Evolutionary conservation across 2,329 filamentous ascomycete species (phyloP).

Genomic region (Talaromyces sp.): DNA sequence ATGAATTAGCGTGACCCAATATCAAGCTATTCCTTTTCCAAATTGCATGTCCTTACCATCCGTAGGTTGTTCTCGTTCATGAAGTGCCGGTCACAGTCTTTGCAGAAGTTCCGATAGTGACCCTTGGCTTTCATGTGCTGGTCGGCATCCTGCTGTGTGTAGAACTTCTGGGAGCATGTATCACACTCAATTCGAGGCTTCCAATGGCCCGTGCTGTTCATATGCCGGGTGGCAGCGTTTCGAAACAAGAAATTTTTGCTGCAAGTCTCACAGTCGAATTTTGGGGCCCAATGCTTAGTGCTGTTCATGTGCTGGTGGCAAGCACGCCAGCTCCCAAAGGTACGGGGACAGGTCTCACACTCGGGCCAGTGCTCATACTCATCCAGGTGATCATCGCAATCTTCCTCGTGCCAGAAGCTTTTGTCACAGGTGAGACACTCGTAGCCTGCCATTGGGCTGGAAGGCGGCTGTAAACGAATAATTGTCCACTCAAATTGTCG

Average conservation of each 20-base stretch:
- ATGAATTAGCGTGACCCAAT: not conserved
- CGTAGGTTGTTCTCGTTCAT: constrained; percentile 25
- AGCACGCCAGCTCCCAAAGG: constrained; percentile 11
- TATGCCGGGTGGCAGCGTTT: constrained; percentile 23
- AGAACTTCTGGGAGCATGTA: constrained; percentile 20
- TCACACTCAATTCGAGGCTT: constrained; percentile 18
- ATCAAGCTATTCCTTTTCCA: not conserved
- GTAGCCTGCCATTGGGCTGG: not conserved
- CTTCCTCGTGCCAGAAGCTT: constrained; percentile 7
- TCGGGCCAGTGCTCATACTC: constrained; percentile 18
- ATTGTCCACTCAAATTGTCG: too few species aligned
- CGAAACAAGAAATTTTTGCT: constrained; percentile 16
- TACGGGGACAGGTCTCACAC: constrained; percentile 19
- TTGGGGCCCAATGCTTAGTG: constrained; percentile 14
- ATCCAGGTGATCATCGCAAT: constrained; percentile 17
- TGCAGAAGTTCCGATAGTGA: constrained; percentile 24
- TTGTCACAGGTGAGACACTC: constrained; percentile 9
- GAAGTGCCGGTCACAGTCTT: constrained; percentile 24
- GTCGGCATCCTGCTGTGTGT: constrained; percentile 13
- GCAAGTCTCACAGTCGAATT: constrained; percentile 27
- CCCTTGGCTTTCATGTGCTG: constrained; percentile 24
- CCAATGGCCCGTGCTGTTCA: constrained; percentile 18
- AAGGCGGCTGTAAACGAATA: not conserved
- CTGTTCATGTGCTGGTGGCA: constrained; percentile 19
- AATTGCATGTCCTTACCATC: constrained; percentile 17